Conservation (phyloP, 108 stramenopile genomes). For the Stephanodiscus minutulus region DNA sequence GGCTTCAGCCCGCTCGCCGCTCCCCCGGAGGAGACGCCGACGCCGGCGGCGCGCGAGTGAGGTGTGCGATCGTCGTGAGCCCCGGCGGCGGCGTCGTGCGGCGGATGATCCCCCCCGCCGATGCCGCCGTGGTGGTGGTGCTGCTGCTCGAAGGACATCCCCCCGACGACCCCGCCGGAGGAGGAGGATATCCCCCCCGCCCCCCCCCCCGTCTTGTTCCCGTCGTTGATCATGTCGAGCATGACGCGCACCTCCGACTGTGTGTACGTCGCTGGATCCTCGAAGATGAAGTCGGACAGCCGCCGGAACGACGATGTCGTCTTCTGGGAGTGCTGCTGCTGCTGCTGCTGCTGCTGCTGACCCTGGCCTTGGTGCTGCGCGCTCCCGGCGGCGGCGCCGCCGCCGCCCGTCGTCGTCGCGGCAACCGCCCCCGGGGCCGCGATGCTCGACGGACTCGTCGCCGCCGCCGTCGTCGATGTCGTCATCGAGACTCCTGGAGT, state of each 20-base stretch:
- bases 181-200: slow-evolving; percentile 22
- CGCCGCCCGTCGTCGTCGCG: background rate
- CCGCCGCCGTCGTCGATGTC: background rate
- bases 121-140: slow-evolving; percentile 18
- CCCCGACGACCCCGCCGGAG: slow-evolving; percentile 7
- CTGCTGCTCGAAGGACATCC: slow-evolving; percentile 16
- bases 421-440: background rate
- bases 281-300: slow-evolving; percentile 70
- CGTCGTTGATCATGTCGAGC: slow-evolving; percentile 89
- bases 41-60: background rate
- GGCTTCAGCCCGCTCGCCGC: slow-evolving; percentile 80
- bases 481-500: background rate
- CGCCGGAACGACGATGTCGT: slow-evolving; percentile 50
- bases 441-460: background rate
- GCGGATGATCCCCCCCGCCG: background rate
- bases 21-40: too few species aligned
- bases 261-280: slow-evolving; percentile 83
- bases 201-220: slow-evolving; percentile 53
- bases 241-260: slow-evolving; percentile 82
- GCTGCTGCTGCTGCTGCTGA: background rate
- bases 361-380: background rate
- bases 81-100: background rate
- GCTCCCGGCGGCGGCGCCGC: background rate
- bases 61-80: background rate
- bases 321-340: slow-evolving; percentile 25